phyloP scores from a whole-genome alignment of 176 grass and related monocot genomes.

The Rhynchospora breviuscula region DNA sequence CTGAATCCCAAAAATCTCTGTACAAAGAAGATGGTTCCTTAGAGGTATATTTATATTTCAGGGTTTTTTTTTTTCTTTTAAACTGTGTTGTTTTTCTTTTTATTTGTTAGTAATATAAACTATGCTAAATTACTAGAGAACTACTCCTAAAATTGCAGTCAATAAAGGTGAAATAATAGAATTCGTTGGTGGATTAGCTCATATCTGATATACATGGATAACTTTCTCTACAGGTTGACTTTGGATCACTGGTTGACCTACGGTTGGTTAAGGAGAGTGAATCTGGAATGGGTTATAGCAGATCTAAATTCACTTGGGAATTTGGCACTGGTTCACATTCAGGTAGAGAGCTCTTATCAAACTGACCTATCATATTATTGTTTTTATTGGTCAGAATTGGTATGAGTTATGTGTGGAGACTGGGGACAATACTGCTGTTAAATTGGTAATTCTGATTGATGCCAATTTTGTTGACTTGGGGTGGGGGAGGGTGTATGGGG shows the following conservation, averaged over 20 bases:
- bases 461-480: not conserved
- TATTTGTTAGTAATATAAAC: not conserved
- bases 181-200: not conserved
- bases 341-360: not conserved
- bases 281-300: not conserved
- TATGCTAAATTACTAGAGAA: not conserved
- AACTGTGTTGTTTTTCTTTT: not conserved
- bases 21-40: slow-evolving; percentile 29
- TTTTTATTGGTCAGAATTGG: not conserved
- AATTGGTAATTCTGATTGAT: not conserved
- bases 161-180: not conserved
- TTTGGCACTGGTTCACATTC: not conserved
- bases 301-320: slow-evolving; percentile 3
- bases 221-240: slow-evolving; percentile 18
- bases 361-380: not conserved
- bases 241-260: slow-evolving; percentile 23
- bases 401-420: not conserved
- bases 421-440: not conserved
- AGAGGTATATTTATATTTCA: slow-evolving; percentile 5
- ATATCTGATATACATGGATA: not conserved
- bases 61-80: not conserved
- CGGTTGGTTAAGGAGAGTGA: slow-evolving; percentile 11
- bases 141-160: not conserved
- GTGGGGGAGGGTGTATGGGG: no score
- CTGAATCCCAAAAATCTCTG: slow-evolving; percentile 11